phyloP scores from a whole-genome alignment of 2,329 filamentous ascomycete genomes.

The Seiridium cupressi region DNA sequence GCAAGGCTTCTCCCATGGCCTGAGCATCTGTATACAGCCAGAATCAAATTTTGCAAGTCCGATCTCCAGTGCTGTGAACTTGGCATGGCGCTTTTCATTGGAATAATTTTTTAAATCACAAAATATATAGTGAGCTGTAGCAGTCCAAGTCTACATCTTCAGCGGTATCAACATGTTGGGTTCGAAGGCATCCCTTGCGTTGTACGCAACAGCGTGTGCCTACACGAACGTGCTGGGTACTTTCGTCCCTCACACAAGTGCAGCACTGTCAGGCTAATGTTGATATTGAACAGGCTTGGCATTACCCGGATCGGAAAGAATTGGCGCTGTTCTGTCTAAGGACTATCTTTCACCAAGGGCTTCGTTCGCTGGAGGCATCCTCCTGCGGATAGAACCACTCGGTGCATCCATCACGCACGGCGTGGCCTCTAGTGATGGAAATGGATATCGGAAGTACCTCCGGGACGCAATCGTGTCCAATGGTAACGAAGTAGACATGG shows the following conservation, averaged over 20 bases:
- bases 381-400: slow-evolving; percentile 33
- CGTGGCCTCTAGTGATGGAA: slow-evolving; percentile 26
- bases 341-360: background rate
- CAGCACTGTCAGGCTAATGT: background rate
- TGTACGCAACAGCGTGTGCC: background rate
- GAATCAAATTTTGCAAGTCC: too few relatives aligned
- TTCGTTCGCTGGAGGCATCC: slow-evolving; percentile 19
- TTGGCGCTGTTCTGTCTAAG: background rate
- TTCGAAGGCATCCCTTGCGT: background rate
- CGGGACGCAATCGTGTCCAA: slow-evolving; percentile 27
- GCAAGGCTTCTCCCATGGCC: too few relatives aligned
- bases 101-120: too few relatives aligned
- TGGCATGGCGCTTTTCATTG: too few relatives aligned
- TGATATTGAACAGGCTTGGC: background rate
- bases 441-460: slow-evolving; percentile 35
- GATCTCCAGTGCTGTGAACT: too few relatives aligned
- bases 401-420: slow-evolving; percentile 38
- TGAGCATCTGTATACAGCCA: too few relatives aligned
- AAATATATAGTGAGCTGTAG: too few relatives aligned
- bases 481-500: slow-evolving; percentile 33
- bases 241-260: background rate
- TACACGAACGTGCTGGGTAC: background rate
- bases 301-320: background rate
- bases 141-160: too few relatives aligned
- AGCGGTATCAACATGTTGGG: background rate